Conservation (phyloP, 441 rosid genomes). For the Breynia disticha region DNA sequence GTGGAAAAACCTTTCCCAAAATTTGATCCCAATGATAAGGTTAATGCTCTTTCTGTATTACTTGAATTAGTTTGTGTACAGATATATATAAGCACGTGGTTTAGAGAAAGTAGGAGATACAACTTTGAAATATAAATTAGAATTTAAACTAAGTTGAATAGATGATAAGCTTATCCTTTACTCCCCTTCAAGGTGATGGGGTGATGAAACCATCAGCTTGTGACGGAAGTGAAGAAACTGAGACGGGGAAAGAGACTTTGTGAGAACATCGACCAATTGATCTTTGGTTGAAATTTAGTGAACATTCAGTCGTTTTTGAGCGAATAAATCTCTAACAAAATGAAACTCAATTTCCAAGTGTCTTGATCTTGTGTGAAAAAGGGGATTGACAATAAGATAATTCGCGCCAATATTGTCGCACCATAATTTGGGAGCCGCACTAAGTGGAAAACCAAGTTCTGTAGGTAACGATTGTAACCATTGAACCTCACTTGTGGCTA, state of each 20-base stretch:
- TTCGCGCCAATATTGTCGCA: not conserved
- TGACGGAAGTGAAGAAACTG: no score
- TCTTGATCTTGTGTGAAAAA: not conserved
- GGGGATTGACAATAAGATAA: not conserved
- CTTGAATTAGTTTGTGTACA: no score
- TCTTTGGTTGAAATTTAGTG: not conserved
- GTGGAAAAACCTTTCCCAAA: no score
- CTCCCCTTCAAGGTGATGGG: no score
- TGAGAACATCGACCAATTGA: not conserved
- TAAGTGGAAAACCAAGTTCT: not conserved
- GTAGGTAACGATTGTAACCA: not conserved
- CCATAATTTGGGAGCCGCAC: not conserved
- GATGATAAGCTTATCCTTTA: no score
- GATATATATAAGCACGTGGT: no score
- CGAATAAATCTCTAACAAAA: not conserved
- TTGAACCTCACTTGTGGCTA: not conserved
- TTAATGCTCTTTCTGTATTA: no score
- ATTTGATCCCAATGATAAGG: no score
- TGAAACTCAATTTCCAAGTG: not conserved
- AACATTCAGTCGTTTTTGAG: not conserved
- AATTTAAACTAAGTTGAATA: no score
- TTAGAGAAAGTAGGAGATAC: no score
- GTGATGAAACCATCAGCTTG: no score
- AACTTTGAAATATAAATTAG: no score
- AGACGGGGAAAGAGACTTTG: not conserved